Percentiles rank a stretch among this genome's conserved stretches.
phyloP scores from a whole-genome alignment of 2,329 filamentous ascomycete species.

The Nemania serpens region DNA sequence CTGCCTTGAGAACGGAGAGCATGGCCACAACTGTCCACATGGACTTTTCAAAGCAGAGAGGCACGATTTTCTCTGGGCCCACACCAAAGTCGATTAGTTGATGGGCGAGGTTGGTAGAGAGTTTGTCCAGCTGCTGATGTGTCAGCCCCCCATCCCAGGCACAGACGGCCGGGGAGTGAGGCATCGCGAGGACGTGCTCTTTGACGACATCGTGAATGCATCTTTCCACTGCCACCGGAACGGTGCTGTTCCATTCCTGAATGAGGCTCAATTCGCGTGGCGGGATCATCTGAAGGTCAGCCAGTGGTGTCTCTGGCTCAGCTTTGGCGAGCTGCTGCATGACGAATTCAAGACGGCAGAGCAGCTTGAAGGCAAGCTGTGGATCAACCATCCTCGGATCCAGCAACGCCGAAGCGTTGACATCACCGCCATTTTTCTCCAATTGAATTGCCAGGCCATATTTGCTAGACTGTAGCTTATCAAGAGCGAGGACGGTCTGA shows the following conservation, averaged over 20 bases:
- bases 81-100: constrained; percentile 36
- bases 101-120: constrained; percentile 34
- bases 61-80: constrained; percentile 39
- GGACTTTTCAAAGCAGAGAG: constrained; percentile 45
- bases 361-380: constrained; percentile 15
- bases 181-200: constrained; percentile 20
- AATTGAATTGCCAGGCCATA: constrained; percentile 10
- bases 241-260: constrained; percentile 15
- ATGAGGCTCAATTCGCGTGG: constrained; percentile 6
- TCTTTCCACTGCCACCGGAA: constrained; percentile 12
- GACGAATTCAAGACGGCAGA: constrained; percentile 11
- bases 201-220: constrained; percentile 23
- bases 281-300: background rate
- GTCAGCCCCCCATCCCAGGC: constrained; percentile 40
- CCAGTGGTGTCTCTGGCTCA: background rate
- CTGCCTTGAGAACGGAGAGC: constrained; percentile 43
- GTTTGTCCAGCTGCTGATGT: constrained; percentile 37
- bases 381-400: constrained; percentile 17
- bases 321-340: constrained; percentile 8
- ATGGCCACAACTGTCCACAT: constrained; percentile 42
- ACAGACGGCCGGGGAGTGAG: constrained; percentile 31
- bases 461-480: background rate
- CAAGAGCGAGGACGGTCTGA: constrained; percentile 7
- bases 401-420: constrained; percentile 4
- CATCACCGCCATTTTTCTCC: background rate